Evolutionary conservation across 805 yeast species (phyloP).

Genomic region (Cyberlindnera lachancei): DNA sequence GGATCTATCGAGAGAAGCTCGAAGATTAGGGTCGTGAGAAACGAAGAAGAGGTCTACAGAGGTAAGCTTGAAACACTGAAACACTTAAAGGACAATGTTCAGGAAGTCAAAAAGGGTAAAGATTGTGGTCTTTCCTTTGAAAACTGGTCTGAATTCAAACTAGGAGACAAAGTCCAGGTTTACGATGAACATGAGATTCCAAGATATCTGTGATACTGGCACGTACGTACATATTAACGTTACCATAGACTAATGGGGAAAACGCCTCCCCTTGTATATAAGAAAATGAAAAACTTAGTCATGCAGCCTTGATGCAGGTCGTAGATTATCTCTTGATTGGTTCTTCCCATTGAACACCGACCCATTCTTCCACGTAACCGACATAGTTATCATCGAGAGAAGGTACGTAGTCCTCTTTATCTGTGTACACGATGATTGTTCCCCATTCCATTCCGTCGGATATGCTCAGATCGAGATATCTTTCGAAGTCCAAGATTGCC

Average conservation of each 20-base stretch:
- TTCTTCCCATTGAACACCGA: constrained; percentile 84
- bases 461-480: constrained; percentile 28
- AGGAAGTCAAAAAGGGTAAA: constrained; percentile 71
- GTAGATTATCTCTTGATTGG: constrained; percentile 4
- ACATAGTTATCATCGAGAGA: constrained; percentile 53
- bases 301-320: no score
- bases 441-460: constrained; percentile 97
- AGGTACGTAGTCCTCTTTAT: constrained; percentile 56
- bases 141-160: constrained; percentile 58
- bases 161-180: constrained; percentile 70
- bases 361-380: constrained; percentile 77
- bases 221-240: no score
- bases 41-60: constrained; percentile 37
- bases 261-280: constrained; percentile 1
- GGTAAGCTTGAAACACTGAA: constrained; percentile 71
- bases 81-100: constrained; percentile 72
- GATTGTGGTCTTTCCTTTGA: constrained; percentile 85
- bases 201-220: constrained; percentile 38
- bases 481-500: constrained; percentile 76
- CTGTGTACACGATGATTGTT: constrained; percentile 77
- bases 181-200: constrained; percentile 58
- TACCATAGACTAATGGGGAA: constrained; percentile 1
- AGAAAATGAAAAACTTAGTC: no score
- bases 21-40: constrained; percentile 49
- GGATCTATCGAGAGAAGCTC: constrained; percentile 63